Conservation (phyloP, 1,139 yeast species). For the Candida frijolesensis region DNA sequence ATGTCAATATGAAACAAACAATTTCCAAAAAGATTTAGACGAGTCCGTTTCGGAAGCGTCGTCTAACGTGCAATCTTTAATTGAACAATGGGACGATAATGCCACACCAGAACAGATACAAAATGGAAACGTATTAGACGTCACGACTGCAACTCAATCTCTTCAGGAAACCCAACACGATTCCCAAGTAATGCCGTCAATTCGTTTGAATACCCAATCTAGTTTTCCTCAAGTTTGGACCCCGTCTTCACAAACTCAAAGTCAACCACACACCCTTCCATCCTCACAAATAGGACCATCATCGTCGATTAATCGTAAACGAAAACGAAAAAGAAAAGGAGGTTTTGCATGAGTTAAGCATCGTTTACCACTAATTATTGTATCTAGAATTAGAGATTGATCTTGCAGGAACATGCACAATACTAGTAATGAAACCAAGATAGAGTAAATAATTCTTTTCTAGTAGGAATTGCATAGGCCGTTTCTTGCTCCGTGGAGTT, state of each 20-base stretch:
- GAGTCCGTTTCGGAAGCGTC: constrained; percentile 20
- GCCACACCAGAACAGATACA: not conserved
- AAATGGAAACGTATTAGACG: not conserved
- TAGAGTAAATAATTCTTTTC: too few relatives aligned
- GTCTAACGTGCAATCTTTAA: constrained; percentile 22
- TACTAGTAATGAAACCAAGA: too few relatives aligned
- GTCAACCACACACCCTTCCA: constrained; percentile 3
- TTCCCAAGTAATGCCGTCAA: constrained; percentile 7
- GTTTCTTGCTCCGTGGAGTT: too few relatives aligned
- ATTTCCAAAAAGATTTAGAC: constrained; percentile 15
- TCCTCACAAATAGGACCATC: constrained; percentile 9
- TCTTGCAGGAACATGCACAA: too few relatives aligned
- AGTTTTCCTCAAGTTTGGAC: not conserved
- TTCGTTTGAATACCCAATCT: not conserved
- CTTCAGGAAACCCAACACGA: constrained; percentile 1
- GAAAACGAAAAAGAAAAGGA: constrained; percentile 31
- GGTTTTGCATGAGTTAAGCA: constrained; percentile 14
- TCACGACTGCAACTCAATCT: not conserved
- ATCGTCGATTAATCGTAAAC: constrained; percentile 9
- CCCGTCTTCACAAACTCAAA: constrained; percentile 5
- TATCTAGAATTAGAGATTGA: too few relatives aligned
- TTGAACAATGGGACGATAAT: constrained; percentile 30
- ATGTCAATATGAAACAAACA: constrained; percentile 17
- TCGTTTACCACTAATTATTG: too few relatives aligned
- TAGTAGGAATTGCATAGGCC: too few relatives aligned